Conservation (phyloP, 306 rosid genomes). For the Psophocarpus tetragonolobus region DNA sequence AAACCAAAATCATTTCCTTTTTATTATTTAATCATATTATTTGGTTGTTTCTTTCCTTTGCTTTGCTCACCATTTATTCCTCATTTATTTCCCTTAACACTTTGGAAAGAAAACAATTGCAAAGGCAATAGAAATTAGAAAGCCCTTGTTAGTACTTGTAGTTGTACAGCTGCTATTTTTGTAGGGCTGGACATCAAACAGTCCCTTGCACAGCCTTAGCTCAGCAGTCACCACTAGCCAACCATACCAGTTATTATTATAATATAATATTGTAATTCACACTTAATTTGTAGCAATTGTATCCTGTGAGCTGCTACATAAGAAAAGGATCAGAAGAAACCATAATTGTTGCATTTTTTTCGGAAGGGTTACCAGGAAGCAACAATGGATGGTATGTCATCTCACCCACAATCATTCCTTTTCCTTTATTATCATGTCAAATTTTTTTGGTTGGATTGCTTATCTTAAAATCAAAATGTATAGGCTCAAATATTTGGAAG, state of each 20-base stretch:
- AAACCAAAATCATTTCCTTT: too few relatives aligned
- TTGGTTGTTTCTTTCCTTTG: background rate
- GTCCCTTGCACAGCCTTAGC: background rate
- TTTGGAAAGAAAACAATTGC: background rate
- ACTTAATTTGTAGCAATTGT: background rate
- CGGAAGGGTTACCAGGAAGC: constrained; percentile 35
- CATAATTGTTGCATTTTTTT: background rate
- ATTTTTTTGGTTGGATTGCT: background rate
- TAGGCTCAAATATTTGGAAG: constrained; percentile 9
- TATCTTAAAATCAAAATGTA: background rate
- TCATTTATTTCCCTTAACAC: background rate
- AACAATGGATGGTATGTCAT: constrained; percentile 69
- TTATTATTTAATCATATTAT: background rate
- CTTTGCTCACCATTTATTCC: background rate
- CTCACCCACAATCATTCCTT: background rate
- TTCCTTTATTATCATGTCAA: background rate
- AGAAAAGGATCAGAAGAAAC: background rate
- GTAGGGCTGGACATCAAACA: background rate
- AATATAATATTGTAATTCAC: background rate
- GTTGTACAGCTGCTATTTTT: background rate
- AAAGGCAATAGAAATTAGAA: background rate
- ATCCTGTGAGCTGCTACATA: background rate
- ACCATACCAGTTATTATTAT: background rate
- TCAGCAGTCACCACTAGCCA: background rate
- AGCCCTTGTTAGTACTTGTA: background rate